Base-by-base conservation (phyloP, 331 rosid species). In the Malus hybrid region DNA sequence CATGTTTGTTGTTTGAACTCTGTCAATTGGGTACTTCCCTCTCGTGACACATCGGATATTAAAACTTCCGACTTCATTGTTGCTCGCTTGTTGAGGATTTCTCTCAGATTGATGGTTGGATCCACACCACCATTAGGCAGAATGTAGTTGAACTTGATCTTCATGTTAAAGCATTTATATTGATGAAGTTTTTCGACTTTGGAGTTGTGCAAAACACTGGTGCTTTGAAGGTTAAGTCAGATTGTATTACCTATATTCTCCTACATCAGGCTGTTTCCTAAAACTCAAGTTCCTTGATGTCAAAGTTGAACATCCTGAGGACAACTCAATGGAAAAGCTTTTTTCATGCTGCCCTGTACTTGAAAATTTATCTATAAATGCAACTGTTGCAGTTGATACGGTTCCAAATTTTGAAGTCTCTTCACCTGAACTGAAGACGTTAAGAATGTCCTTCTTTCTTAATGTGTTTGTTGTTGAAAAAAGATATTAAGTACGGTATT, bases 101-200 rank as follows among this genome's bases (percentile, higher is more conserved):
- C 62, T 29, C 73, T 26, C 62, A 5, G 22, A 10, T 69, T 16
- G 10, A 9, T 69, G 10, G 73, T 53, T 69, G 73, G 73, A 69
- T 69, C 50, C 16, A 28, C 10, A 50, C 39, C 5, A 44, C 42
- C 19, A 52, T 69, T 28, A 29, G 24, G 42, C 73, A 13, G 6
- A 69, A 69, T 30, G 73, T 50, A 50, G 73, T 69, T 69, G 73
- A 48, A 28, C 61, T 69, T 69, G 62, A 69, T 69, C 42, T 69
- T 50, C 12, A 30, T 30, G 32, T 30, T 30, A 30, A 30, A 30
- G 30, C 50, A 10, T 69, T 10, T 56, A 11, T 11, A 15, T 4
- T 4, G 7, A 26, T 20, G 26, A 48, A 12, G n/a, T 14, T 28
- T 15, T 7, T 7, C 34, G 7, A 52, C 5, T 26, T 50, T 48